Percentiles rank a stretch among this genome's conserved stretches.
These are phyloP conservation scores for Pinus tabuliformis DNA, from an alignment of 75 land plant genomes.

Conservation along the genomic window DNA sequence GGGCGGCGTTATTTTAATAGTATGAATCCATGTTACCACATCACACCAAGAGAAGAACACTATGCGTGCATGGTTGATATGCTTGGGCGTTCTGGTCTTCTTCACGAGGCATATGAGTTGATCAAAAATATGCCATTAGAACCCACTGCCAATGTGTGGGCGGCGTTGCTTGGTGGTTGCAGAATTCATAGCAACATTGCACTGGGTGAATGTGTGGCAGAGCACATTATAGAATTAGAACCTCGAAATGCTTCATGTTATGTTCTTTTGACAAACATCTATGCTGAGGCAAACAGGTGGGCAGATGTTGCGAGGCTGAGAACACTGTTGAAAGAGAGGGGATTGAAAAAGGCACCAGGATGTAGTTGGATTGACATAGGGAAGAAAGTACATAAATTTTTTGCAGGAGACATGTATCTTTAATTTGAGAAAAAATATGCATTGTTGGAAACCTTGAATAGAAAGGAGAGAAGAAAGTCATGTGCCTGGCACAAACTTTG, in stretches of 20 bases:
- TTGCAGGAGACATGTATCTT: constrained; percentile 9
- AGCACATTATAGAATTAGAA: constrained; percentile 7
- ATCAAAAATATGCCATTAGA: constrained; percentile 30
- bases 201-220: constrained; percentile 23
- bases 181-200: constrained; percentile 32
- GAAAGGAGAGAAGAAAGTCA: no score
- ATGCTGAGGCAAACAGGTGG: constrained; percentile 10
- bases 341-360: constrained; percentile 11
- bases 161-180: constrained; percentile 55
- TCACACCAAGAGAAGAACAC: constrained; percentile 33
- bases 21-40: constrained; percentile 30
- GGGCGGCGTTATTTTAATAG: constrained; percentile 29
- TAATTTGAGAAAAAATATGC: constrained; percentile 3
- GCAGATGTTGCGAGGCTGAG: constrained; percentile 10
- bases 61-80: constrained; percentile 56
- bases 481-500: not conserved
- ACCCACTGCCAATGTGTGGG: constrained; percentile 49
- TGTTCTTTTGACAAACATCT: constrained; percentile 15
- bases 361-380: constrained; percentile 20
- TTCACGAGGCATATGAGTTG: constrained; percentile 42
- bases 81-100: constrained; percentile 40
- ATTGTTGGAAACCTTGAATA: no score
- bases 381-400: constrained; percentile 8
- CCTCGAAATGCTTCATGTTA: constrained; percentile 1
- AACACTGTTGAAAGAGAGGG: constrained; percentile 5